Percentiles rank a stretch among this genome's conserved stretches.
phyloP scores from a whole-genome alignment of 106 monocot genomes.

The Posidonia australis region DNA sequence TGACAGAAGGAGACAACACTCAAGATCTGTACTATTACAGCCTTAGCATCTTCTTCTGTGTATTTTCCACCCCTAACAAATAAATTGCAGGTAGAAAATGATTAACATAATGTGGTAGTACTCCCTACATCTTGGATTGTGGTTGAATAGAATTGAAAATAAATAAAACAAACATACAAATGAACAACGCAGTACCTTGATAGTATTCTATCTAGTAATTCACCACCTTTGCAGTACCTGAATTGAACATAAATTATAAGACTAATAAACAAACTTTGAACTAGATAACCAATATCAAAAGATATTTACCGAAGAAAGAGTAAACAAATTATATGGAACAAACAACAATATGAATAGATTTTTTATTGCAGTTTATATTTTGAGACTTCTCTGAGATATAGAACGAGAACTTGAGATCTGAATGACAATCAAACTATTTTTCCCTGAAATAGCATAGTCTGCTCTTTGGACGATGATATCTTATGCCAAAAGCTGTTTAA shows the following conservation, averaged over 20 bases:
- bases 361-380: neutral
- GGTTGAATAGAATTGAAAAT: constrained; percentile 17
- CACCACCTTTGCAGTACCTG: constrained; percentile 98
- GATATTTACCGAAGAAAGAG: neutral
- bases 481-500: too few relatives aligned
- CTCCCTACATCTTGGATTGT: constrained; percentile 32
- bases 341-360: neutral
- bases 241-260: neutral
- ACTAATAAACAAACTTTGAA: neutral
- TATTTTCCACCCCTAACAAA: constrained; percentile 72
- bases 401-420: too few relatives aligned
- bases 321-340: neutral
- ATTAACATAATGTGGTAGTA: constrained; percentile 26
- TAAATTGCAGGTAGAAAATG: neutral
- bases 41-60: constrained; percentile 75
- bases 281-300: neutral
- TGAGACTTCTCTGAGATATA: too few relatives aligned
- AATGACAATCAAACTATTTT: too few relatives aligned
- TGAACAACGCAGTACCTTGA: constrained; percentile 40
- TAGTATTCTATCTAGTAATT: constrained; percentile 83
- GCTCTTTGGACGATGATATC: too few relatives aligned
- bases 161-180: neutral
- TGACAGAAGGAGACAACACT: constrained; percentile 67
- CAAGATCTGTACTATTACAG: constrained; percentile 61
- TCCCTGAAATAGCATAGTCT: too few relatives aligned